Conservation (phyloP, 768 basidiomycete genomes). For the Amylocystis lapponica region DNA sequence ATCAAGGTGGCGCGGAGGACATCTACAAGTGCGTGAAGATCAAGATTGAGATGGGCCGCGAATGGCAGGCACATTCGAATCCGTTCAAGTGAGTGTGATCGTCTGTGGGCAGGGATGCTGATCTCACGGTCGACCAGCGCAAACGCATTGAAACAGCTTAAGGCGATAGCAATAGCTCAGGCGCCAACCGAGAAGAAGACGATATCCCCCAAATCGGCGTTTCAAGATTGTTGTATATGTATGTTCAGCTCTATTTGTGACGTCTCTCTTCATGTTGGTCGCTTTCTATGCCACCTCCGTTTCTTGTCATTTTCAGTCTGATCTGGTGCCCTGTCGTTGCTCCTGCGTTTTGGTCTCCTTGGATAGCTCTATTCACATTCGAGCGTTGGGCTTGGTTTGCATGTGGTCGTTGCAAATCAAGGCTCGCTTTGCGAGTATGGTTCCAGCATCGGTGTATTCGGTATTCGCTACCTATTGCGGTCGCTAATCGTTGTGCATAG, state of each 20-base stretch:
- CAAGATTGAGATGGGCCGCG: slow-evolving; percentile 80
- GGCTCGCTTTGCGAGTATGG: too few species aligned
- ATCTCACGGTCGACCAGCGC: slow-evolving; percentile 37
- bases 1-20: slow-evolving; percentile 95
- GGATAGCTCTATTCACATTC: too few species aligned
- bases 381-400: too few species aligned
- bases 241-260: slow-evolving; percentile 28
- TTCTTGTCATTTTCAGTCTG: too few species aligned
- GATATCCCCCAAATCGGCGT: slow-evolving; percentile 29
- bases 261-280: background rate
- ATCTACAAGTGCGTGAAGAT: slow-evolving; percentile 98
- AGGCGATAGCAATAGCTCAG: slow-evolving; percentile 48
- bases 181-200: slow-evolving; percentile 19
- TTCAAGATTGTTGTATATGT: slow-evolving; percentile 95
- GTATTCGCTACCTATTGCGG: too few species aligned
- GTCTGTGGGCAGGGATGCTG: background rate
- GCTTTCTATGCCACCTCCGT: too few species aligned
- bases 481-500: slow-evolving; percentile 23
- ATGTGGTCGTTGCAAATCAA: too few species aligned
- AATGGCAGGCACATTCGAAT: slow-evolving; percentile 87
- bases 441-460: too few species aligned
- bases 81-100: slow-evolving; percentile 75
- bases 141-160: slow-evolving; percentile 76
- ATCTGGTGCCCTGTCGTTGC: too few species aligned
- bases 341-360: too few species aligned